Base-by-base conservation (phyloP, 768 basidiomycete genomes). In the Agrocybe praecox region DNA sequence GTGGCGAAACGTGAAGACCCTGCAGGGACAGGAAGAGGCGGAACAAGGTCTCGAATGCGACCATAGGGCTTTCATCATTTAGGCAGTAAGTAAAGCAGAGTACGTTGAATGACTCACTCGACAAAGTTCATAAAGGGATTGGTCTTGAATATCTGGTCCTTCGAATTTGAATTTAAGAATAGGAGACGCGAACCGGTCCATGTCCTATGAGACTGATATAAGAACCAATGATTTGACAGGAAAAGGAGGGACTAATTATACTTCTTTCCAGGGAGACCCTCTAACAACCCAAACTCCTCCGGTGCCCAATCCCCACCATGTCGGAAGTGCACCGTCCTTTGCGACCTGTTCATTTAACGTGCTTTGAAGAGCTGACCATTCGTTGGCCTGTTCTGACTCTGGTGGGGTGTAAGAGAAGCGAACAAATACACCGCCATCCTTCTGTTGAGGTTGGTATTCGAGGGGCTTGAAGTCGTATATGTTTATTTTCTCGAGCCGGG, bases 401-500 rank as follows among this genome's bases (percentile, higher is more conserved):
- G 55, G 45, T 17, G 60, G 62, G 29, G 59, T 70, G 64, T 88
- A 96, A 19, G 76, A 72, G 68, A 94, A 93, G 29, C 78, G 79
- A 34, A 94, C 87, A 66, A 93, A 94, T 15, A 92, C 87, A 5
- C 94, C 94, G 2, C 94, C 94, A 58, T 95, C 93, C 64, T 95
- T 96, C 50, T 73, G 70, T 58, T 85, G 79, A 7, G 86, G 85
- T 51, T 91, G 78, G 6, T 93, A 64, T 21, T 82, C 80, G 4
- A 87, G 65, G n/a, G 92, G 72, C 26, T 76, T 73, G 65, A 94
- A 91, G 33, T 74, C 76, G 61, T 86, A 82, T 0, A 65, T 54
- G 29, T 80, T 78, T 40, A 91, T 76, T 7, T 70, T 60, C 12
- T 80, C 75, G 8, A 94, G 74, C 32, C 84, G 76, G 1, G 66